Evolutionary conservation across 225 moss, liverwort and hornwort species (phyloP).

Genomic region (Pseudoscleropodium purum): DNA sequence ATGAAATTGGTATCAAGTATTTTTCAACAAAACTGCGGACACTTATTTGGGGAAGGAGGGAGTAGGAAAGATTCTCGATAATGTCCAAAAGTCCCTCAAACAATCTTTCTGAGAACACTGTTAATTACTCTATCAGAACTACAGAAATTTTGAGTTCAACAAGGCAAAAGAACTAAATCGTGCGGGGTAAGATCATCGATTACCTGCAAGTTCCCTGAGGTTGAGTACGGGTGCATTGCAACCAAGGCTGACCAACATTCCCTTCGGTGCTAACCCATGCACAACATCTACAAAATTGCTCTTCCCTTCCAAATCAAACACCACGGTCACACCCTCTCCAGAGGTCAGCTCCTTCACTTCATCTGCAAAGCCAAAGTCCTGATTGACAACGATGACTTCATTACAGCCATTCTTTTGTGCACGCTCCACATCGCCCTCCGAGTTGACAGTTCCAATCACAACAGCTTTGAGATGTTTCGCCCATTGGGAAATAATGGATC

Average conservation of each 20-base stretch:
- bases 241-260: conserved; percentile 18
- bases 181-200: neutral
- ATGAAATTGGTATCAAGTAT: neutral
- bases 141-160: neutral
- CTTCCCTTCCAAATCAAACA: conserved; percentile 15
- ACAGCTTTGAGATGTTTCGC: conserved; percentile 13
- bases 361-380: conserved; percentile 1
- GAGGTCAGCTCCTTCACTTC: conserved; percentile 19
- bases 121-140: neutral
- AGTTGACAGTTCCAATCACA: conserved; percentile 22
- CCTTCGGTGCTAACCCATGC: conserved; percentile 15
- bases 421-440: neutral
- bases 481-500: conserved; percentile 23
- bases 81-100: neutral
- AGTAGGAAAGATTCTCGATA: neutral
- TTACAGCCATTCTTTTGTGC: conserved; percentile 14
- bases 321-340: conserved; percentile 22
- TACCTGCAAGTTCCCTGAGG: conserved; percentile 12
- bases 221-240: neutral
- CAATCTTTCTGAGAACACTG: neutral
- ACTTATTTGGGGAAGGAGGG: neutral
- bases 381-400: conserved; percentile 5
- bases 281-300: conserved; percentile 5
- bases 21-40: neutral
- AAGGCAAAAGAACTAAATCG: neutral